Base-by-base conservation (phyloP, 495 filamentous ascomycete species). In the Parachaetomium inaequale region DNA sequence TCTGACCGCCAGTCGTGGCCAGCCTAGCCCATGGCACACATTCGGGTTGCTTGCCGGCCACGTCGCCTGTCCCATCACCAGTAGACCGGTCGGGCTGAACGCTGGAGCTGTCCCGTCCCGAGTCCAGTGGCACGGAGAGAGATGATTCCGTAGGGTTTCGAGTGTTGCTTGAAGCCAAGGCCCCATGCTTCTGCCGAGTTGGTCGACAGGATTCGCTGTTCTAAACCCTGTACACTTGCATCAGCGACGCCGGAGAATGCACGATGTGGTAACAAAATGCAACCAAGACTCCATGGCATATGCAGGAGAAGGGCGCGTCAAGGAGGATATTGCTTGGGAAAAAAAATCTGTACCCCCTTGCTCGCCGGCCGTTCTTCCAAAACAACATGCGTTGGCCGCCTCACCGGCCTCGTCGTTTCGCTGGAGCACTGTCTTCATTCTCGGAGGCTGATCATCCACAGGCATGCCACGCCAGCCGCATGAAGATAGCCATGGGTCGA, bases 141-240 rank as follows among this genome's bases (percentile, higher is more conserved):
- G 31, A 59, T 19, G 12, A 59, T 50, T 43, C 11, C 36, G 21
- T 42, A 3, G 21, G 58, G 36, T 45, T 25, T 32, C 25, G 17
- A 32, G 15, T 31, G 36, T 25, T 42, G 58, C 26, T 49, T 47
- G 59, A 45, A 45, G 19, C 19, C 51, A 31, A 36, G 19, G 23
- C 28, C 4, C 51, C 31, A 47, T 50, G 51, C 10, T 46, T 62
- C 43, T 62, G 59, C 40, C 28, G 25, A 23, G 43, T n/a, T 50
- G 52, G 34, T 28, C n/a, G 43, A 54, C 40, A 25, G 49, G 59
- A 19, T 42, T 34, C 17, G 46, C 54, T 34, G 43, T 17, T 28
- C 23, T 51, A 21, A 59, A 51, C 55, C 55, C 38, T 62, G 64
- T 54, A 23, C 29, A 23, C 40, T 58, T 62, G 64, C 63, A 59